These are phyloP conservation scores for Trichophaea hybrida DNA, from an alignment of 2,329 filamentous ascomycete species.

Conservation along the genomic window DNA sequence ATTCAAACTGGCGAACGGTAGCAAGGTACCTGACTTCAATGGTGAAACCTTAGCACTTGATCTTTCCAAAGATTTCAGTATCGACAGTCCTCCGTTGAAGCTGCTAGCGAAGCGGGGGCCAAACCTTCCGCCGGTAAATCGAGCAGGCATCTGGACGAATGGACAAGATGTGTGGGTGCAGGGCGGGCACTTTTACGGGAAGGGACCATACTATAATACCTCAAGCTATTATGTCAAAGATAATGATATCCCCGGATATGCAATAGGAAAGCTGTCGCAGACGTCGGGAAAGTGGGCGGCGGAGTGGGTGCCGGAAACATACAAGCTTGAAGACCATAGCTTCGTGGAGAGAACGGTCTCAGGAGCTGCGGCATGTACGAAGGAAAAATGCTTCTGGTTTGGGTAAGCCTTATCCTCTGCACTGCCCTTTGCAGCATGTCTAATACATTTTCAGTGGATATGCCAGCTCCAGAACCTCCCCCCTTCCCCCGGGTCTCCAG, in stretches of 20 bases:
- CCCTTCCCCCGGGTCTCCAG: background rate
- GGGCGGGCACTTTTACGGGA: slow-evolving; percentile 13
- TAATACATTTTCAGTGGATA: background rate
- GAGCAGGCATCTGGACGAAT: slow-evolving; percentile 10
- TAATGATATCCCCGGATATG: slow-evolving; percentile 5
- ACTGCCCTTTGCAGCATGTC: background rate
- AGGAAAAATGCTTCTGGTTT: slow-evolving; percentile 10
- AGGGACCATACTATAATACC: background rate
- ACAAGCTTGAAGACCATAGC: no score
- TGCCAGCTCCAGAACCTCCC: background rate
- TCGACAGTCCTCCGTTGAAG: background rate
- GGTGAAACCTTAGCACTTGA: background rate
- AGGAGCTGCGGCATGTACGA: background rate
- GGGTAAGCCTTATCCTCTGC: slow-evolving; percentile 2
- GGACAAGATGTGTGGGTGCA: slow-evolving; percentile 8
- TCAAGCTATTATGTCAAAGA: slow-evolving; percentile 2
- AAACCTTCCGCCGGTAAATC: slow-evolving; percentile 5
- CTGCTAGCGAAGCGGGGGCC: background rate
- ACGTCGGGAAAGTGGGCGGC: no score
- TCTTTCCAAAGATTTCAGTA: background rate
- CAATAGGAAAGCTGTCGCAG: slow-evolving; percentile 7
- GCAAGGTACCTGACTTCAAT: slow-evolving; percentile 10
- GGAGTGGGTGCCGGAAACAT: no score
- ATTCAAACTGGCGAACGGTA: background rate
- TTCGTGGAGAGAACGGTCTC: background rate